Evolutionary conservation across 805 yeast genomes (phyloP).

Genomic region (Metschnikowia chrysomelidarum): DNA sequence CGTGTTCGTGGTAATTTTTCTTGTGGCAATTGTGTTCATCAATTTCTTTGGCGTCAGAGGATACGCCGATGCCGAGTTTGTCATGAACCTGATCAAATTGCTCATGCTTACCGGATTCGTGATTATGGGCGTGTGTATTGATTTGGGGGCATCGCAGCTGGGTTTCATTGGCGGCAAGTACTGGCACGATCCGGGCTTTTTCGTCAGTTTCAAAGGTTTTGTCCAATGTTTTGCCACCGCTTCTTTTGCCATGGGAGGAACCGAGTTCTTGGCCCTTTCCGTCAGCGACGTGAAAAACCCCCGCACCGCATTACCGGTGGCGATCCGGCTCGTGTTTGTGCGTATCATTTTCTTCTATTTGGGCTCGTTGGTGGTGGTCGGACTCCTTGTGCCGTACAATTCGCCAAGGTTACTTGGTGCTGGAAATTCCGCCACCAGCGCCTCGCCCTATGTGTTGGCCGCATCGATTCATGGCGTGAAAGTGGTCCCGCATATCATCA

Average conservation of each 20-base stretch:
- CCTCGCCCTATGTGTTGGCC: slow-evolving; percentile 31
- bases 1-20: slow-evolving; percentile 55
- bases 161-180: slow-evolving; percentile 41
- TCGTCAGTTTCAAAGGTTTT: slow-evolving; percentile 39
- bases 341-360: slow-evolving; percentile 38
- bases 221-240: slow-evolving; percentile 41
- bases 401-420: slow-evolving; percentile 35
- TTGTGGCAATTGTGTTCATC: slow-evolving; percentile 42
- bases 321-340: slow-evolving; percentile 41
- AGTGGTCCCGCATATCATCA: slow-evolving; percentile 31
- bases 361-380: slow-evolving; percentile 39
- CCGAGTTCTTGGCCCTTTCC: slow-evolving; percentile 39
- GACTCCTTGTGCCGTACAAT: slow-evolving; percentile 38
- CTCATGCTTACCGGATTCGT: slow-evolving; percentile 41
- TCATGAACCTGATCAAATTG: slow-evolving; percentile 37
- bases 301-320: slow-evolving; percentile 38
- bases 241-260: slow-evolving; percentile 40
- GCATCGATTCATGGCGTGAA: slow-evolving; percentile 28
- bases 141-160: slow-evolving; percentile 30
- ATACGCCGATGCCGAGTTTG: slow-evolving; percentile 44
- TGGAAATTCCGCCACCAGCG: slow-evolving; percentile 28
- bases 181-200: slow-evolving; percentile 41
- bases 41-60: slow-evolving; percentile 48
- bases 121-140: slow-evolving; percentile 39
- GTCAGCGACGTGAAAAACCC: slow-evolving; percentile 41